phyloP scores from a whole-genome alignment of 306 rosid species.

The Senna siamea region DNA sequence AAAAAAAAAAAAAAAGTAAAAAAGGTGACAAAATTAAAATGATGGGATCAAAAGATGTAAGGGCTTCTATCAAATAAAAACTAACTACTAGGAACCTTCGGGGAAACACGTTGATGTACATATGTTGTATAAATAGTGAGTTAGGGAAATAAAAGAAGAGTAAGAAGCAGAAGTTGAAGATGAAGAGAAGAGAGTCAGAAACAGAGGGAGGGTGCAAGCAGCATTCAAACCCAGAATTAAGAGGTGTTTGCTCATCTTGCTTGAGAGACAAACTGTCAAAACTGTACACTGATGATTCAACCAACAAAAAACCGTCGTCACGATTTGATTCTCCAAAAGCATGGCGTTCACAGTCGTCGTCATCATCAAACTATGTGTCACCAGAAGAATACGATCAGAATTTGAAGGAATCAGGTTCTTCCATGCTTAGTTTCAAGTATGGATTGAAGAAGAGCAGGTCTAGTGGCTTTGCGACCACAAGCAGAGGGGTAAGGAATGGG shows the following conservation, averaged over 20 bases:
- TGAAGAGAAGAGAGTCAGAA: conserved; percentile 51
- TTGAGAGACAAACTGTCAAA: conserved; percentile 60
- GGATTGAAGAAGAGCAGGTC: conserved; percentile 74
- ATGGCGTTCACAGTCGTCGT: conserved; percentile 18
- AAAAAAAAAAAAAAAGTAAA: too few relatives aligned
- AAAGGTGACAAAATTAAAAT: too few relatives aligned
- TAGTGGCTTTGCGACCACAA: conserved; percentile 45
- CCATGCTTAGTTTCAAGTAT: conserved; percentile 38
- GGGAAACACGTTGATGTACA: neutral
- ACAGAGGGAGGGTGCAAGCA: conserved; percentile 47
- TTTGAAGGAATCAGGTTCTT: conserved; percentile 43
- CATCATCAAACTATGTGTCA: conserved; percentile 28
- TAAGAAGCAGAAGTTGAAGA: neutral
- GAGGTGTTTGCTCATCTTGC: conserved; percentile 68
- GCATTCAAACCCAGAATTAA: conserved; percentile 49
- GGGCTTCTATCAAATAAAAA: neutral
- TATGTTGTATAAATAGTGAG: conserved; percentile 25
- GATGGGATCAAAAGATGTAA: too few relatives aligned
- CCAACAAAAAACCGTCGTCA: neutral
- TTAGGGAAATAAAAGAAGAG: neutral
- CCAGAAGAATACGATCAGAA: conserved; percentile 33
- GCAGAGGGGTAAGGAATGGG: too few relatives aligned
- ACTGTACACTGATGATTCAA: conserved; percentile 20
- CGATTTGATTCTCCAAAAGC: conserved; percentile 23
- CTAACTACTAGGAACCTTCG: neutral